Evolutionary conservation across 108 stramenopile genomes (phyloP).

Genomic region (Thalassiosira profunda): DNA sequence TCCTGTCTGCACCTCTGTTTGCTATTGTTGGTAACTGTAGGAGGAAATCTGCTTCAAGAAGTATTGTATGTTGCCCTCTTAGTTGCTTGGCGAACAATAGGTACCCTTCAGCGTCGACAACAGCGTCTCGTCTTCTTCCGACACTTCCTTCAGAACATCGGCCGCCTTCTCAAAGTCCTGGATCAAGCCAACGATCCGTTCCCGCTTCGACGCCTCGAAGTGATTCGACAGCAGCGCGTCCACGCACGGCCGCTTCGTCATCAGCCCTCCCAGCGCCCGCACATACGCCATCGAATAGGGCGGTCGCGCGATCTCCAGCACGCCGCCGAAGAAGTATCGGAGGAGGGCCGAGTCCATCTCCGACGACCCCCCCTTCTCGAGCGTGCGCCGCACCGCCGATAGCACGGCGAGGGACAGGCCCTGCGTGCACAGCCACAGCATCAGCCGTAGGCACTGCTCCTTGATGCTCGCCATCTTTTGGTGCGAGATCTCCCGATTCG

Average conservation of each 20-base stretch:
- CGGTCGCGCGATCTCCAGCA: conserved; percentile 67
- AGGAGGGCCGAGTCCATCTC: conserved; percentile 79
- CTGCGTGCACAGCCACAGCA: conserved; percentile 66
- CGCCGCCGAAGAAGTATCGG: conserved; percentile 76
- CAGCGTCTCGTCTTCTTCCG: conserved; percentile 1
- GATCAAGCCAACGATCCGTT: conserved; percentile 20
- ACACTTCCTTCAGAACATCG: background rate
- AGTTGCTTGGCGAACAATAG: too few species aligned
- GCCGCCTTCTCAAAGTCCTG: conserved; percentile 15
- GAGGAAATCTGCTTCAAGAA: too few species aligned
- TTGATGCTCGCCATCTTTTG: conserved; percentile 87
- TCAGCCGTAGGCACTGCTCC: conserved; percentile 82
- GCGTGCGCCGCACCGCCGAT: conserved; percentile 42
- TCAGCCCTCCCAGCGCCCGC: conserved; percentile 45
- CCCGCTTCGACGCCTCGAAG: conserved; percentile 54
- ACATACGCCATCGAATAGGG: conserved; percentile 76
- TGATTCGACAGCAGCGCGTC: conserved; percentile 77
- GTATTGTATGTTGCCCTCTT: too few species aligned
- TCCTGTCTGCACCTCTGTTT: too few species aligned
- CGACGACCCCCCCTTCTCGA: conserved; percentile 56
- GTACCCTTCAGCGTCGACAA: conserved; percentile 21
- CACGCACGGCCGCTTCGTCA: conserved; percentile 59
- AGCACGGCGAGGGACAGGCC: conserved; percentile 71
- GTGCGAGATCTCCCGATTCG: conserved; percentile 82
- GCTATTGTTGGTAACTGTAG: too few species aligned